These are phyloP conservation scores for Lachnellula occidentalis DNA, from an alignment of 2,329 filamentous ascomycete genomes.

Conservation along the genomic window DNA sequence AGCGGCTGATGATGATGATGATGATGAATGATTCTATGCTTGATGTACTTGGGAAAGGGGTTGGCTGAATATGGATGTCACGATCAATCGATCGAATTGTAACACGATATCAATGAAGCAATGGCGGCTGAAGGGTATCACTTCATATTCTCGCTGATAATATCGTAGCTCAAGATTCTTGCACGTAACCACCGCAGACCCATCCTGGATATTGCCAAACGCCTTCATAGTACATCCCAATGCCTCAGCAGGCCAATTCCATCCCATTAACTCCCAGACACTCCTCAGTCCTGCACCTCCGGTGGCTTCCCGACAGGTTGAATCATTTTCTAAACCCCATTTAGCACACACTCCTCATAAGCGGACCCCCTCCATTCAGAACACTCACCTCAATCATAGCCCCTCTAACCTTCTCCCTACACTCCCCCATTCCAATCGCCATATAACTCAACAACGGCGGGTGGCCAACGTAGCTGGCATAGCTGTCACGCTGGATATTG, in stretches of 20 bases:
- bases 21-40: slow-evolving; percentile 10
- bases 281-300: slow-evolving; percentile 44
- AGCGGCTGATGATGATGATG: slow-evolving; percentile 10
- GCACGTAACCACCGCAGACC: too few species aligned
- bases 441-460: slow-evolving; percentile 85
- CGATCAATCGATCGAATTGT: too few species aligned
- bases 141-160: too few species aligned
- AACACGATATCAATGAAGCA: too few species aligned
- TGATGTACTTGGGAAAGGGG: neutral
- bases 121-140: too few species aligned
- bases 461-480: slow-evolving; percentile 84
- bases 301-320: slow-evolving; percentile 61
- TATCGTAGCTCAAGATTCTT: too few species aligned
- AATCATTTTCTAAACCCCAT: slow-evolving; percentile 55
- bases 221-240: too few species aligned
- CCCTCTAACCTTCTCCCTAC: slow-evolving; percentile 71
- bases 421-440: slow-evolving; percentile 81
- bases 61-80: too few species aligned
- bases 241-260: neutral
- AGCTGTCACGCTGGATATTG: slow-evolving; percentile 92
- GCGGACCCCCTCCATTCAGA: neutral
- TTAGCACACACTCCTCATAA: neutral
- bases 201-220: too few species aligned
- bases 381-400: slow-evolving; percentile 66
- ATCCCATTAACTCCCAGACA: too few species aligned